phyloP scores from a whole-genome alignment of 345 rosid species.

The Pugionium cornutum region DNA sequence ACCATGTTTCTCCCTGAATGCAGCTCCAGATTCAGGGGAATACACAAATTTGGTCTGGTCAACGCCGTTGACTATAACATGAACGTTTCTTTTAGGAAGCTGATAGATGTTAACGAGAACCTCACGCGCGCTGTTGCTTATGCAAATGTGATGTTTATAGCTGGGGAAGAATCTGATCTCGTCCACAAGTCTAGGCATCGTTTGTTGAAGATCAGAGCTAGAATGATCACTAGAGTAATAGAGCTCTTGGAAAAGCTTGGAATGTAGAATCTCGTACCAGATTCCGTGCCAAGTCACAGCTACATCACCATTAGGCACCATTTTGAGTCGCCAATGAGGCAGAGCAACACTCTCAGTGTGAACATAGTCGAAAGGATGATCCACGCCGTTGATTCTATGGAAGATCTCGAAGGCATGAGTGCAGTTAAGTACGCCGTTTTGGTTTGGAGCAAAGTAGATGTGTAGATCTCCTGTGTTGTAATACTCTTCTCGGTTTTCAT shows the following conservation, averaged over 20 bases:
- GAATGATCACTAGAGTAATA: slow-evolving; percentile 23
- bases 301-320: slow-evolving; percentile 42
- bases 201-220: slow-evolving; percentile 51
- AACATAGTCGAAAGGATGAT: slow-evolving; percentile 55
- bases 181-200: slow-evolving; percentile 57
- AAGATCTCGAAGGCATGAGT: slow-evolving; percentile 63
- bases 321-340: slow-evolving; percentile 64
- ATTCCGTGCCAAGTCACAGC: slow-evolving; percentile 85
- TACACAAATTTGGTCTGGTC: slow-evolving; percentile 52
- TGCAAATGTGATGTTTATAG: slow-evolving; percentile 63
- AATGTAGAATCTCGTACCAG: slow-evolving; percentile 78
- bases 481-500: slow-evolving; percentile 39
- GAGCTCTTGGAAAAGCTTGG: slow-evolving; percentile 65
- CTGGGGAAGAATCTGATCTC: slow-evolving; percentile 64
- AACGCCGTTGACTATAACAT: slow-evolving; percentile 73
- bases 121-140: slow-evolving; percentile 68
- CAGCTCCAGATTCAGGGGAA: slow-evolving; percentile 27
- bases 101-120: slow-evolving; percentile 61
- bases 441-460: slow-evolving; percentile 61
- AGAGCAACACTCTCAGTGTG: slow-evolving; percentile 74
- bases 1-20: slow-evolving; percentile 41
- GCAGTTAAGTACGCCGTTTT: slow-evolving; percentile 56
- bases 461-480: slow-evolving; percentile 44
- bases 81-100: slow-evolving; percentile 56
- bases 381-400: slow-evolving; percentile 39